phyloP scores from a whole-genome alignment of 2,329 filamentous ascomycete species.

The Albifimbria verrucaria region DNA sequence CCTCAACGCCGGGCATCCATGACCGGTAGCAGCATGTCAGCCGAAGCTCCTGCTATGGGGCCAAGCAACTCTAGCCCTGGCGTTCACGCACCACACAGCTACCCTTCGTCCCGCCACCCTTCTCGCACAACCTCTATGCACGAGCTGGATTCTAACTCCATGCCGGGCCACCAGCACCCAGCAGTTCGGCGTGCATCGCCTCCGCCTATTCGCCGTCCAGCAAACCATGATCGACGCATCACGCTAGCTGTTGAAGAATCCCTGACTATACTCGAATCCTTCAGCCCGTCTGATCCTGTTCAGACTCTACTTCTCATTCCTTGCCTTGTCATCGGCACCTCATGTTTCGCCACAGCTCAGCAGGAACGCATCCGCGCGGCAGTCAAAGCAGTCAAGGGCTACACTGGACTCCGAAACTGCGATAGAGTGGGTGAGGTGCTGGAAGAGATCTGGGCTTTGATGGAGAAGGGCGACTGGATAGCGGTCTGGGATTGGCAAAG shows the following conservation, averaged over 20 bases:
- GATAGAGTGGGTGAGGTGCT: conserved; percentile 52
- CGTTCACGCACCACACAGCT: conserved; percentile 23
- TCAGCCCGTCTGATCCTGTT: conserved; percentile 54
- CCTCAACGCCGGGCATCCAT: conserved; percentile 31
- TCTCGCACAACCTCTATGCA: conserved; percentile 39
- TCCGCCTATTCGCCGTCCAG: conserved; percentile 43
- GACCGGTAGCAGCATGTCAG: conserved; percentile 24
- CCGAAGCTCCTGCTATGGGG: conserved; percentile 14
- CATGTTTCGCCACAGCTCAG: conserved; percentile 51
- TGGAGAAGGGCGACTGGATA: conserved; percentile 55
- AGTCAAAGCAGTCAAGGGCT: conserved; percentile 49
- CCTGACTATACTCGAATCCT: conserved; percentile 49
- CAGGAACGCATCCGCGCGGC: conserved; percentile 50
- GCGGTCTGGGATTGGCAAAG: conserved; percentile 64
- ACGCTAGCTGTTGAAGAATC: conserved; percentile 55
- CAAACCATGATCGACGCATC: conserved; percentile 48
- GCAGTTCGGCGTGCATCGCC: conserved; percentile 33
- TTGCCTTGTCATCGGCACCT: conserved; percentile 58
- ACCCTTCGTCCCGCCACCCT: conserved; percentile 29
- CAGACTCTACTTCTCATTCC: conserved; percentile 60
- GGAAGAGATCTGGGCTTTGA: conserved; percentile 57
- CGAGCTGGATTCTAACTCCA: conserved; percentile 25
- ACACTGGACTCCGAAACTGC: conserved; percentile 58
- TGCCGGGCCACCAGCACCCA: conserved; percentile 15
- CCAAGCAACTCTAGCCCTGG: conserved; percentile 7